phyloP scores from a whole-genome alignment of 73 alveolate genomes.

The Blepharisma japonicum region DNA sequence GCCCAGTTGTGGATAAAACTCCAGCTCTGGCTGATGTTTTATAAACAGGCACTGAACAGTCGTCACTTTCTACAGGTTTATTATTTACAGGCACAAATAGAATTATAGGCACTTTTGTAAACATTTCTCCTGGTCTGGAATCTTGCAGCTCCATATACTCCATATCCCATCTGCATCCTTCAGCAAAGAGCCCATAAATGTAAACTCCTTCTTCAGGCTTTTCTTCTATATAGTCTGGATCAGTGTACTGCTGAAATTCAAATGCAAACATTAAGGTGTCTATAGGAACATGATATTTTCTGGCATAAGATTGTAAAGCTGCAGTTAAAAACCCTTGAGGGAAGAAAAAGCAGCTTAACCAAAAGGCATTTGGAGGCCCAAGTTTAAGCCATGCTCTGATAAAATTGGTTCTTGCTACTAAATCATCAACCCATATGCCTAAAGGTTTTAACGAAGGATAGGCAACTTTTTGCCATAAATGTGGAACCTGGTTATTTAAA shows the following conservation, averaged over 20 bases:
- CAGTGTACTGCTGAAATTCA: constrained; percentile 47
- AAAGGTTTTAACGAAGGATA: constrained; percentile 87
- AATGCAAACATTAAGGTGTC: constrained; percentile 61
- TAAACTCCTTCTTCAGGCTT: constrained; percentile 82
- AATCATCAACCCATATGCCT: constrained; percentile 83
- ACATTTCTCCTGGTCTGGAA: constrained; percentile 54
- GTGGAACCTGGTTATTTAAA: constrained; percentile 83
- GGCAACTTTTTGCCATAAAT: constrained; percentile 84
- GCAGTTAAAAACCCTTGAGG: constrained; percentile 96
- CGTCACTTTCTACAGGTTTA: constrained; percentile 32
- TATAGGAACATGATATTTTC: constrained; percentile 84
- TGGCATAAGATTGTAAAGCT: constrained; percentile 87
- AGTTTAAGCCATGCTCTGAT: constrained; percentile 80
- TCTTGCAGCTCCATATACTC: constrained; percentile 58
- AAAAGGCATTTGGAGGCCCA: constrained; percentile 88
- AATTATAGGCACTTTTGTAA: constrained; percentile 60
- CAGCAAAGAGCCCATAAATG: constrained; percentile 88
- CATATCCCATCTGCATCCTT: constrained; percentile 91
- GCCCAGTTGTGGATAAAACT: constrained; percentile 94
- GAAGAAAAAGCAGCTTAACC: constrained; percentile 96
- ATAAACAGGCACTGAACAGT: constrained; percentile 83
- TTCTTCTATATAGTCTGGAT: constrained; percentile 4
- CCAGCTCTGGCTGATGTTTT: constrained; percentile 96
- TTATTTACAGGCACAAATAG: constrained; percentile 56
- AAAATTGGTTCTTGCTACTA: constrained; percentile 75